Evolutionary conservation across 2,329 filamentous ascomycete species (phyloP).

Genomic region (Metarhizium rileyi): DNA sequence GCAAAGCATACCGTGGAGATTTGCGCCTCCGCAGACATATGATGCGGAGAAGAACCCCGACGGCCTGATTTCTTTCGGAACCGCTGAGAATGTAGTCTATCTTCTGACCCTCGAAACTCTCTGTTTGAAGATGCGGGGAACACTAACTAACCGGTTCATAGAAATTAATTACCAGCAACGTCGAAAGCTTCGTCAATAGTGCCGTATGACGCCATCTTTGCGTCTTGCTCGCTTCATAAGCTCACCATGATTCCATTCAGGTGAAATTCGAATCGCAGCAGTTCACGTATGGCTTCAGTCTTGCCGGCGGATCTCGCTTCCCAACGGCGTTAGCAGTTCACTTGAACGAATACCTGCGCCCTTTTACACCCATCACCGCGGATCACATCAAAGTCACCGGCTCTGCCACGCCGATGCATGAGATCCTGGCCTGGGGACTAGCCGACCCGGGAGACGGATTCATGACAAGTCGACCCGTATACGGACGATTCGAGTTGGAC

Average conservation of each 20-base stretch:
- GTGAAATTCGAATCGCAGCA: constrained; percentile 18
- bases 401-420: constrained; percentile 29
- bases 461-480: constrained; percentile 30
- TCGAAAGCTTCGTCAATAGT: constrained; percentile 18
- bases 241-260: constrained; percentile 7
- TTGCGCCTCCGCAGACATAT: constrained; percentile 25
- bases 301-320: constrained; percentile 25
- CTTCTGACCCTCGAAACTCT: neutral
- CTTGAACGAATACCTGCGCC: constrained; percentile 27
- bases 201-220: constrained; percentile 16
- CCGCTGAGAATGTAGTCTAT: constrained; percentile 35
- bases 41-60: constrained; percentile 25
- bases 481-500: constrained; percentile 40
- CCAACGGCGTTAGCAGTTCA: constrained; percentile 24
- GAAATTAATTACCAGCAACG: constrained; percentile 30
- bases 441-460: constrained; percentile 29
- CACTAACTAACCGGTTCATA: constrained; percentile 7
- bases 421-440: constrained; percentile 29
- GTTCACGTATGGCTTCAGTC: constrained; percentile 27
- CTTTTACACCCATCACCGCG: constrained; percentile 17
- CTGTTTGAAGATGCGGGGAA: neutral
- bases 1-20: constrained; percentile 22
- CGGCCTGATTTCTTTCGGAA: constrained; percentile 37
- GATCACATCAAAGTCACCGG: constrained; percentile 24
- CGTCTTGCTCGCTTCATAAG: neutral